These are phyloP conservation scores for Saccharomycopsis schoenii DNA, from an alignment of 805 yeast species.

Conservation along the genomic window DNA sequence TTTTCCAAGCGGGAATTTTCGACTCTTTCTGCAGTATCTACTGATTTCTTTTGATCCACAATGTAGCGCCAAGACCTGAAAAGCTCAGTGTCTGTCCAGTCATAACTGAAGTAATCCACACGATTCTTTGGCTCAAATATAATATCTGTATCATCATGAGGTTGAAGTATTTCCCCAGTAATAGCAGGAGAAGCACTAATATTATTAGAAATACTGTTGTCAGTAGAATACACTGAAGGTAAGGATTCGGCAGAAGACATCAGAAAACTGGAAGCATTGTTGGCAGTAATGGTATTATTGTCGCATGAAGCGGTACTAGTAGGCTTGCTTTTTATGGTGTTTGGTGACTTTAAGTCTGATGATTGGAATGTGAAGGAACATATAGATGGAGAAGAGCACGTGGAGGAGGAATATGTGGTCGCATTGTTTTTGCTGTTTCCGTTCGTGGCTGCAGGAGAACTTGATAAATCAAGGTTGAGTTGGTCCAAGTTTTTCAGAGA, in stretches of 20 bases:
- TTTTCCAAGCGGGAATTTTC: slow-evolving; percentile 52
- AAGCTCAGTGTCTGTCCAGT: slow-evolving; percentile 92
- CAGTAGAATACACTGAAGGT: slow-evolving; percentile 7
- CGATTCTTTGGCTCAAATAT: slow-evolving; percentile 76
- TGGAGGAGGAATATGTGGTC: slow-evolving; percentile 21
- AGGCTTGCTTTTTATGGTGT: background rate
- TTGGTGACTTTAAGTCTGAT: background rate
- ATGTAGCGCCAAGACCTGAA: slow-evolving; percentile 95
- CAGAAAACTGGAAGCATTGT: background rate
- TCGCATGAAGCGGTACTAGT: background rate
- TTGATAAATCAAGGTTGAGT: slow-evolving; percentile 10
- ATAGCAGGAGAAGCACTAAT: slow-evolving; percentile 20
- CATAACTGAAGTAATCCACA: slow-evolving; percentile 89
- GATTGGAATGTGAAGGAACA: background rate
- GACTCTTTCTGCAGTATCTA: slow-evolving; percentile 35
- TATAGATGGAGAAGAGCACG: slow-evolving; percentile 7
- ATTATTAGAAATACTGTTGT: slow-evolving; percentile 4
- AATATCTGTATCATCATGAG: slow-evolving; percentile 82
- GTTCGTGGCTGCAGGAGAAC: slow-evolving; percentile 18
- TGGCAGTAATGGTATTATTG: background rate
- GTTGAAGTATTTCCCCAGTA: slow-evolving; percentile 26
- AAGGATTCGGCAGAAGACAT: slow-evolving; percentile 5
- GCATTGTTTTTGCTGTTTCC: slow-evolving; percentile 8
- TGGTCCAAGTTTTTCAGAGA: slow-evolving; percentile 7
- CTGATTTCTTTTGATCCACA: slow-evolving; percentile 33